Base-by-base conservation (phyloP, 2,329 filamentous ascomycete genomes). In the Trematosphaeria pertusa region DNA sequence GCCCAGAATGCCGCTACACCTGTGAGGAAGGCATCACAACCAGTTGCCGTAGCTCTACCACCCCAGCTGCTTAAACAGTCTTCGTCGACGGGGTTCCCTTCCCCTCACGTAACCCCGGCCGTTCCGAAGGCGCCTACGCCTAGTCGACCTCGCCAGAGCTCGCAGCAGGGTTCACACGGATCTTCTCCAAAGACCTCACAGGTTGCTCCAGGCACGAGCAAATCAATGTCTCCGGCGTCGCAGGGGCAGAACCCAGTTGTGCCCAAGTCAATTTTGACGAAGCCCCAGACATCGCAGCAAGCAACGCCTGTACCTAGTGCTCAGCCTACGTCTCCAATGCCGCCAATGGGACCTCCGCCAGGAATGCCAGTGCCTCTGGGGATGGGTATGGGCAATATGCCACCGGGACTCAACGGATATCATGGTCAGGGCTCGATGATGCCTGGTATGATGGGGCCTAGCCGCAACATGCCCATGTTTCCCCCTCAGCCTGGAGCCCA, bases 71-170 rank as follows among this genome's bases (percentile, higher is more conserved):
- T 78, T 30, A 78, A 83, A 57, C 78, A 82, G 46, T 80, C 76
- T 21, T 70, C 69, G 17, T 72, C 74, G 22, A 73, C 75, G 12
- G 75, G 74, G 48, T 81, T 87, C 54, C 84, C 85, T 37, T 97
- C 93, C 12, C 93, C 93, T 6, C 89, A 91, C 66, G 82, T 93
- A 39, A 94, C 89, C 24, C 93, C 94, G 6, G 87, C 85, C 19
- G 75, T 96, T 36, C 86, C 91, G 10, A 96, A 96, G 69, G 86
- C 87, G 15, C 86, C 91, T 4, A 92, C 89, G 10, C 89, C 91
- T 7, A 87, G 85, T 55, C 87, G 88, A 52, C 82, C 86, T 28
- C 86, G 90, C 44, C 89, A 92, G 50, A 75, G 84, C 36, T 94
- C 91, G 7, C 90, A 95, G 54, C 91, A 94, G 67, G 87, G 86